Evolutionary conservation across 2,329 filamentous ascomycete species (phyloP), one percentile per base, ranked within the genome.

Genomic region (Metarhizium rileyi): DNA sequence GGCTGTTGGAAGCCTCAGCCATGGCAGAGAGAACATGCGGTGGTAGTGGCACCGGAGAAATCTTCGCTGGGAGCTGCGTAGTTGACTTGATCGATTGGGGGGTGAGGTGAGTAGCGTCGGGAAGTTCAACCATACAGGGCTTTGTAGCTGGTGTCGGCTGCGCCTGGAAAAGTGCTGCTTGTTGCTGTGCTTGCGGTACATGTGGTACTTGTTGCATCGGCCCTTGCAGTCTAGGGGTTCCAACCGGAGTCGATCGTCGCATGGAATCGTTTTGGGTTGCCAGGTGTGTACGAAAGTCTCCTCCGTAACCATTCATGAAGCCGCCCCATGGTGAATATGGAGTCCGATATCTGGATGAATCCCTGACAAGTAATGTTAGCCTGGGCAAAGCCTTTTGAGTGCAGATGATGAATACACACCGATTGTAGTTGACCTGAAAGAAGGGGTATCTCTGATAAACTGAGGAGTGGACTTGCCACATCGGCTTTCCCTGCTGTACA

Each of bases 251-350:
- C 22, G 16, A 35, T 27, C 16, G 67, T 44, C 57, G 57, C 33
- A 63, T 46, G n/a, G 61, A 45, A 7, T 62, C 58, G 18, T 57
- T 55, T 18, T 61, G 59, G 45, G 61, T 63, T 12, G 60, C 55
- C 62, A 73, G 35, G 50, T 76, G 71, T 18, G 70, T 70, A 45
- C 68, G 66, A 18, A 74, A 52, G 44, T 74, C 74, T 20, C 75
- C 76, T 60, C 81, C 76, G 50, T 81, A 81, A 4, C 77, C 78
- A 52, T 83, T 83, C 30, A 75, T 79, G 56, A 82, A 82, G 0
- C 78, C 80, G 23, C 76, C 74, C 65, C 68, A 72, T 2, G 70
- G 67, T 16, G 75, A 71, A 58, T 83, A 84, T 1, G 80, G 80
- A 4, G 77, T 81, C 46, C 76, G 72, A 52, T 84, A 83, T 48